Percentiles rank a stretch among this genome's conserved stretches.
Evolutionary conservation across 2,329 filamentous ascomycete species (phyloP).

Genomic region (Plenodomus lindquistii): DNA sequence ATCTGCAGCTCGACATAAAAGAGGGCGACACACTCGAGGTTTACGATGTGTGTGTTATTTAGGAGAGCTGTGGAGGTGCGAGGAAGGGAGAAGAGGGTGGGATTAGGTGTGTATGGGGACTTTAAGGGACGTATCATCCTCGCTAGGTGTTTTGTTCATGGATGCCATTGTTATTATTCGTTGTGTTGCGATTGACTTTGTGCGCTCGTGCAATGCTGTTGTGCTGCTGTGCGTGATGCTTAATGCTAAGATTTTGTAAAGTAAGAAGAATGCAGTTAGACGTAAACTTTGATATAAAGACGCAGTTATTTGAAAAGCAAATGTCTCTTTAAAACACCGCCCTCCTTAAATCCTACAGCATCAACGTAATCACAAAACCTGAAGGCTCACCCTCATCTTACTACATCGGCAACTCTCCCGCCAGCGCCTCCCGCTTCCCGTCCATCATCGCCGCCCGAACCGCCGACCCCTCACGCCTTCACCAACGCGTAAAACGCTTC

Average conservation of each 20-base stretch:
- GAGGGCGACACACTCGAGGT: slow-evolving; percentile 97
- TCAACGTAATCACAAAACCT: slow-evolving; percentile 51
- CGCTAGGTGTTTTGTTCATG: slow-evolving; percentile 15
- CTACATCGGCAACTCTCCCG: slow-evolving; percentile 66
- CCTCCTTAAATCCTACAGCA: slow-evolving; percentile 57
- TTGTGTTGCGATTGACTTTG: background rate
- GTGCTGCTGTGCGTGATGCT: background rate
- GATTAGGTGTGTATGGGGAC: background rate
- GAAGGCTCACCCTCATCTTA: slow-evolving; percentile 40
- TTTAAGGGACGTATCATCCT: slow-evolving; percentile 5
- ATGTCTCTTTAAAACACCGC: slow-evolving; percentile 60
- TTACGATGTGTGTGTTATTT: too few species aligned
- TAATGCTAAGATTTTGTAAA: background rate
- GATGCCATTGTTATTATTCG: slow-evolving; percentile 6
- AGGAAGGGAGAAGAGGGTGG: background rate
- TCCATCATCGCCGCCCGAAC: slow-evolving; percentile 66
- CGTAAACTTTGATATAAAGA: too few species aligned
- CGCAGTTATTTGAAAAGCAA: too few species aligned
- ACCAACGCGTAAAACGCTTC: slow-evolving; percentile 56
- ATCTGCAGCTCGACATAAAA: slow-evolving; percentile 82
- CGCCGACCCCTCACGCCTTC: slow-evolving; percentile 47
- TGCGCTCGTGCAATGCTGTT: background rate
- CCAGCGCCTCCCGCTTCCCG: slow-evolving; percentile 64
- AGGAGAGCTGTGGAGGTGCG: background rate
- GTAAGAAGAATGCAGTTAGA: background rate